These are phyloP conservation scores for Ustilago loliicola DNA, from an alignment of 1,284 basidiomycete species.

Conservation along the genomic window DNA sequence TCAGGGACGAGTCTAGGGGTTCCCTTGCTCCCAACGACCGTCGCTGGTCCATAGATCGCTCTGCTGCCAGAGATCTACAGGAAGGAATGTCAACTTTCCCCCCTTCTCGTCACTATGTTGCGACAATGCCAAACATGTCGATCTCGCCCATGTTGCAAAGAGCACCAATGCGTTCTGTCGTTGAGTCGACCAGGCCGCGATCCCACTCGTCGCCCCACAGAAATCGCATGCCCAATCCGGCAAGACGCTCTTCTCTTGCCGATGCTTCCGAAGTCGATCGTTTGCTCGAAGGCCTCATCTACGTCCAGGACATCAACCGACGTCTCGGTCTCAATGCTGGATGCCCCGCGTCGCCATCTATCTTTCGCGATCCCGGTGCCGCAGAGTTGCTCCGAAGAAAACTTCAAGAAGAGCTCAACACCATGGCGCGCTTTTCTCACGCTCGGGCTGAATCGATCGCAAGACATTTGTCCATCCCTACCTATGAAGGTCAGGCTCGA, in stretches of 20 bases:
- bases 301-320: conserved; percentile 47
- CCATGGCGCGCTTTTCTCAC: conserved; percentile 35
- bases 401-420: conserved; percentile 37
- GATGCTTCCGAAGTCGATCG: conserved; percentile 33
- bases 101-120: background rate
- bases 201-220: conserved; percentile 37
- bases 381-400: conserved; percentile 21
- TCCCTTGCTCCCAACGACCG: background rate
- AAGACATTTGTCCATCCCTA: conserved; percentile 22
- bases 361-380: conserved; percentile 27
- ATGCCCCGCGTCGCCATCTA: conserved; percentile 27
- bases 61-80: background rate
- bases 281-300: conserved; percentile 35
- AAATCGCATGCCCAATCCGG: conserved; percentile 7
- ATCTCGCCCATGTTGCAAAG: conserved; percentile 2
- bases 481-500: conserved; percentile 1
- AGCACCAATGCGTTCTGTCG: background rate
- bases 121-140: background rate
- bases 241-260: conserved; percentile 27
- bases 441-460: conserved; percentile 37
- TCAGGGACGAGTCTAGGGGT: background rate
- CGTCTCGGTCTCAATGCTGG: conserved; percentile 30
- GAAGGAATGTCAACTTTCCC: background rate
- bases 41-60: conserved; percentile 13
- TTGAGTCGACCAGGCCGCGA: conserved; percentile 29